Percentiles rank a stretch among this genome's conserved stretches.
phyloP scores from a whole-genome alignment of 805 yeast species.

The Monosporozyma servazzii region DNA sequence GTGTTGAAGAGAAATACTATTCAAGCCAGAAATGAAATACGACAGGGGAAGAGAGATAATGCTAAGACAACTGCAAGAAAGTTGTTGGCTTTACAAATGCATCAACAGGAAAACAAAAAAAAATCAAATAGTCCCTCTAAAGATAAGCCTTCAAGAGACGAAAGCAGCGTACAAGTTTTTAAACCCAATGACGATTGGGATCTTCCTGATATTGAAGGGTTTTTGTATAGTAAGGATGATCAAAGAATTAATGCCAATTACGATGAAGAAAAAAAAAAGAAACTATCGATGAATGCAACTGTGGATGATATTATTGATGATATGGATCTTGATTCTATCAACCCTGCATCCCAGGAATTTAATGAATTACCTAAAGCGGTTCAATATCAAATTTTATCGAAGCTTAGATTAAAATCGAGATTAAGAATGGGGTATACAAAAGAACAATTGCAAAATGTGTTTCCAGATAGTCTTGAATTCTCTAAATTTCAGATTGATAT shows the following conservation, averaged over 20 bases:
- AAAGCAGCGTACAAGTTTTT: conserved; percentile 17
- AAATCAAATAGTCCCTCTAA: background rate
- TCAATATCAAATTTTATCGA: conserved; percentile 80
- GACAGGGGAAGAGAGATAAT: conserved; percentile 65
- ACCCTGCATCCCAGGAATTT: conserved; percentile 77
- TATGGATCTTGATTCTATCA: conserved; percentile 61
- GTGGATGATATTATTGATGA: conserved; percentile 53
- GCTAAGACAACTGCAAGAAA: conserved; percentile 71
- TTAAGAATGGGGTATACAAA: conserved; percentile 91
- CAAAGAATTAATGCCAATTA: conserved; percentile 64
- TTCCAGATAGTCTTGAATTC: conserved; percentile 82
- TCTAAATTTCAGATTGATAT: conserved; percentile 87
- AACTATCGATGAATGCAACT: conserved; percentile 34
- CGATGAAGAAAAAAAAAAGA: conserved; percentile 44
- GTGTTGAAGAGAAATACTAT: conserved; percentile 72
- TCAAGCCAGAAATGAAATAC: conserved; percentile 54
- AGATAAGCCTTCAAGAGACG: background rate
- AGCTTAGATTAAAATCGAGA: conserved; percentile 73
- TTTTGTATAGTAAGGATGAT: conserved; percentile 49
- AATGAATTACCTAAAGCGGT: conserved; percentile 68
- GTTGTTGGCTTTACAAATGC: conserved; percentile 71
- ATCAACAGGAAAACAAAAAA: conserved; percentile 29
- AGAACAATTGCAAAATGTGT: conserved; percentile 73
- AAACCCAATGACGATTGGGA: conserved; percentile 71
- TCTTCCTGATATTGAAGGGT: conserved; percentile 58